These are phyloP conservation scores for Chalciporus chontae DNA, from an alignment of 768 basidiomycete genomes.

Conservation along the genomic window DNA sequence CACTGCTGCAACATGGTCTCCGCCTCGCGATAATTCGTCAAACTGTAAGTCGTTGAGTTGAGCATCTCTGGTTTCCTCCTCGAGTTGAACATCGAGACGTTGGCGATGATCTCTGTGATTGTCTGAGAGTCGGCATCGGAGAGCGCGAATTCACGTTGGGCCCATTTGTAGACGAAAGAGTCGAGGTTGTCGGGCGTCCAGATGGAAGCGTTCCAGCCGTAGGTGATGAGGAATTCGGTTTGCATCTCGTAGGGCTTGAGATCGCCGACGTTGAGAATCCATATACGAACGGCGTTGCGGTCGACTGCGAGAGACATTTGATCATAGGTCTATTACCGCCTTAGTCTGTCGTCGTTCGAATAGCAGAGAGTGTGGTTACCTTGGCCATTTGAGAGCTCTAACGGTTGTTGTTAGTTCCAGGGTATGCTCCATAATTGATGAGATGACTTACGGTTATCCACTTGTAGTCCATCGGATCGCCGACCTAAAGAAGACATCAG, in stretches of 20 bases:
- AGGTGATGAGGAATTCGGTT: conserved; percentile 45
- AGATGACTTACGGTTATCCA: not conserved
- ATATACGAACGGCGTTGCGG: not conserved
- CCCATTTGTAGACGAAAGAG: conserved; percentile 57
- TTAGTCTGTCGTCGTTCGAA: too few relatives aligned
- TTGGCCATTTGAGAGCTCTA: conserved; percentile 1
- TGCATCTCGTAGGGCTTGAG: not conserved
- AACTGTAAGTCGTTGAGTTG: conserved; percentile 57
- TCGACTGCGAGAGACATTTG: not conserved
- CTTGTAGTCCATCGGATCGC: not conserved
- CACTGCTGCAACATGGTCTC: not conserved
- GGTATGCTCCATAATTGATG: too few relatives aligned
- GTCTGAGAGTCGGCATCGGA: not conserved
- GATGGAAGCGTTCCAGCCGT: conserved; percentile 40
- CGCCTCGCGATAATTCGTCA: conserved; percentile 47
- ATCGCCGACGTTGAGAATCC: not conserved
- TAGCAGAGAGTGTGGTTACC: not conserved
- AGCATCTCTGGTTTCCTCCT: conserved; percentile 65
- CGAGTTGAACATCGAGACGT: conserved; percentile 54
- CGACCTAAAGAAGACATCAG: not conserved
- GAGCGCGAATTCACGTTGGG: conserved; percentile 60
- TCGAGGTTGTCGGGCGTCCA: conserved; percentile 49
- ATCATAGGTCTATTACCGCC: not conserved
- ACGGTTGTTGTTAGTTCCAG: not conserved
- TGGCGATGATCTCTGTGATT: conserved; percentile 53